phyloP scores from a whole-genome alignment of 2,329 filamentous ascomycete species.

The Penicillium sp. region DNA sequence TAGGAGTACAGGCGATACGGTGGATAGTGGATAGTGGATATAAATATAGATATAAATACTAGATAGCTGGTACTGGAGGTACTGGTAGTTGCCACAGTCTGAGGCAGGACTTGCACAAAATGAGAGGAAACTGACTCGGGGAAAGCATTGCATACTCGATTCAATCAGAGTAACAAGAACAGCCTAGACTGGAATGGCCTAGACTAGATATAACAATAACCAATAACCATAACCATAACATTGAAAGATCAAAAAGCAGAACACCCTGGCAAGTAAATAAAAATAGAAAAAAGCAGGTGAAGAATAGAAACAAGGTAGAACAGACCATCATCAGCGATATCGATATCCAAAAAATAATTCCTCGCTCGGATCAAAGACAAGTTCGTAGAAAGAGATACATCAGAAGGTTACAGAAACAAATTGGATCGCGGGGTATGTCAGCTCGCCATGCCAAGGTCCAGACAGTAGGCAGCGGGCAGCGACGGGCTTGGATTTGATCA shows the following conservation, averaged over 20 bases:
- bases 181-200: not conserved
- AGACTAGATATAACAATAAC: no score
- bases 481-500: no score
- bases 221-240: not conserved
- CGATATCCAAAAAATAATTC: not conserved
- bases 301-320: not conserved
- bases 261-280: not conserved
- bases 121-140: no score
- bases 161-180: not conserved
- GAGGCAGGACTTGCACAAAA: no score
- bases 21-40: no score
- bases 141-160: not conserved
- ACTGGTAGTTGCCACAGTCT: no score
- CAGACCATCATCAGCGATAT: not conserved
- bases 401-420: not conserved
- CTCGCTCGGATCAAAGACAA: not conserved
- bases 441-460: not conserved
- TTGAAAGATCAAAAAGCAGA: not conserved
- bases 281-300: not conserved
- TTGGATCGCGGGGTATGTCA: not conserved
- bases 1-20: no score
- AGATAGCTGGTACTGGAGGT: no score
- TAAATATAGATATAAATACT: no score
- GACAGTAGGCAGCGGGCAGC: not conserved
- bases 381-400: conserved; percentile 1